A percentile compares a stretch with the other conserved stretches of the same genome.
Evolutionary conservation across 2,329 filamentous ascomycete genomes (phyloP).

Genomic region (Exophiala xenobiotica): DNA sequence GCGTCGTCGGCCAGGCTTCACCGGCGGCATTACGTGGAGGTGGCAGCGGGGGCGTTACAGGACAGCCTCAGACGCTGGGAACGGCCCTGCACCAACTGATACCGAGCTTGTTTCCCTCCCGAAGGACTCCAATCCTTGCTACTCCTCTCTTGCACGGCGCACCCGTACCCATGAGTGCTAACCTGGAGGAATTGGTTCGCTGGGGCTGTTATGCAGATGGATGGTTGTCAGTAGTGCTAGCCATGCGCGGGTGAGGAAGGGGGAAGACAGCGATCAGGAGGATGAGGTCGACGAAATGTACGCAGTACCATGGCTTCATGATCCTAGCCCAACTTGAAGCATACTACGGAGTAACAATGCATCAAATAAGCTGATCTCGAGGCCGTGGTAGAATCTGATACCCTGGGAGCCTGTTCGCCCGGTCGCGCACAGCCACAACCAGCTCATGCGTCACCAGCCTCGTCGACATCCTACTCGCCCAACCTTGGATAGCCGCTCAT

Average conservation of each 20-base stretch:
- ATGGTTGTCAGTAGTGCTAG: conserved; percentile 80
- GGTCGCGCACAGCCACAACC: neutral
- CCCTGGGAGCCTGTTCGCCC: neutral
- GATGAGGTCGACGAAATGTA: neutral
- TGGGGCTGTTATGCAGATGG: conserved; percentile 88
- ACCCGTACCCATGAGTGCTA: conserved; percentile 74
- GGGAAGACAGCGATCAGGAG: neutral
- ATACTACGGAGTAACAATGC: too few species aligned
- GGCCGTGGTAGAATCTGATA: neutral
- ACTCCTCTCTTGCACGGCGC: conserved; percentile 84
- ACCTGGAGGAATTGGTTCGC: conserved; percentile 77
- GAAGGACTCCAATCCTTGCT: conserved; percentile 78
- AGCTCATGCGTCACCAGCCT: neutral
- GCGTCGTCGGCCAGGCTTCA: conserved; percentile 23
- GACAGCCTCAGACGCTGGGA: conserved; percentile 69
- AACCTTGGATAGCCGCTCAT: conserved; percentile 3
- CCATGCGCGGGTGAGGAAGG: conserved; percentile 49
- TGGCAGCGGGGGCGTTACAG: neutral
- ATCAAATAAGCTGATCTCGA: neutral
- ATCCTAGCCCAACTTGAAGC: too few species aligned
- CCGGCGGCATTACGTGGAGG: conserved; percentile 29
- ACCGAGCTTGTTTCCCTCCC: conserved; percentile 82
- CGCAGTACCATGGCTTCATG: neutral
- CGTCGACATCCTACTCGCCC: neutral
- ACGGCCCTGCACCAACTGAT: conserved; percentile 72